Evolutionary conservation across 169 alveolate genomes (phyloP).

Genomic region (Cryptosporidium canis): DNA sequence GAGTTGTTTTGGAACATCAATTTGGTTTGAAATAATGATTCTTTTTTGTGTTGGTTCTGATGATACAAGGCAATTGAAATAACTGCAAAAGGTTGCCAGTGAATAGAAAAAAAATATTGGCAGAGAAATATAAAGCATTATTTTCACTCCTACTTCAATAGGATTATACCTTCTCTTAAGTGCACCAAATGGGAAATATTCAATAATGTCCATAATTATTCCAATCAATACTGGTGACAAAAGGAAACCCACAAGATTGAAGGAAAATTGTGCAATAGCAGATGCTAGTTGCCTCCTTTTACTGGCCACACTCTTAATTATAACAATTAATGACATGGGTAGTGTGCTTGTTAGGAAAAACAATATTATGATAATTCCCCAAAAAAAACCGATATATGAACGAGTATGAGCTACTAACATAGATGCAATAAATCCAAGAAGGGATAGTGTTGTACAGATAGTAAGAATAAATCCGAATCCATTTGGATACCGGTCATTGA

Average conservation of each 20-base stretch:
- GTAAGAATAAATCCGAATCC: conserved; percentile 58
- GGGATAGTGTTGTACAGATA: conserved; percentile 6
- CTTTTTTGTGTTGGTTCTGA: conserved; percentile 35
- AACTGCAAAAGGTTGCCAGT: conserved; percentile 33
- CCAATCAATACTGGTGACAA: conserved; percentile 61
- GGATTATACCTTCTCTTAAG: conserved; percentile 57
- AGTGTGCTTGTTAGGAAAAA: conserved; percentile 64
- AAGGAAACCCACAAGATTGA: conserved; percentile 50
- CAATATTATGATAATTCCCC: conserved; percentile 31
- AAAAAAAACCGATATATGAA: conserved; percentile 28
- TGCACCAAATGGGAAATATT: conserved; percentile 66
- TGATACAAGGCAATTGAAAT: conserved; percentile 24
- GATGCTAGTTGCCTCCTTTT: conserved; percentile 46
- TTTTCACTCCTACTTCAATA: conserved; percentile 24
- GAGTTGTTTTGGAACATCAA: conserved; percentile 41
- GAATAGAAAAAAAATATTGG: conserved; percentile 59
- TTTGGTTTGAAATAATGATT: conserved; percentile 51
- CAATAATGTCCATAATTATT: conserved; percentile 59
- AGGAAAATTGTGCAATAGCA: conserved; percentile 64
- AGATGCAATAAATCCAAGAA: conserved; percentile 32
- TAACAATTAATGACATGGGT: conserved; percentile 59
- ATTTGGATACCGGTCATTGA: conserved; percentile 35
- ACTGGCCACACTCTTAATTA: conserved; percentile 45
- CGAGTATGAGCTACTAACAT: neutral
- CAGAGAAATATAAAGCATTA: conserved; percentile 19